Base-by-base conservation (phyloP, 1,284 basidiomycete species). In the Schizophyllum commune region DNA sequence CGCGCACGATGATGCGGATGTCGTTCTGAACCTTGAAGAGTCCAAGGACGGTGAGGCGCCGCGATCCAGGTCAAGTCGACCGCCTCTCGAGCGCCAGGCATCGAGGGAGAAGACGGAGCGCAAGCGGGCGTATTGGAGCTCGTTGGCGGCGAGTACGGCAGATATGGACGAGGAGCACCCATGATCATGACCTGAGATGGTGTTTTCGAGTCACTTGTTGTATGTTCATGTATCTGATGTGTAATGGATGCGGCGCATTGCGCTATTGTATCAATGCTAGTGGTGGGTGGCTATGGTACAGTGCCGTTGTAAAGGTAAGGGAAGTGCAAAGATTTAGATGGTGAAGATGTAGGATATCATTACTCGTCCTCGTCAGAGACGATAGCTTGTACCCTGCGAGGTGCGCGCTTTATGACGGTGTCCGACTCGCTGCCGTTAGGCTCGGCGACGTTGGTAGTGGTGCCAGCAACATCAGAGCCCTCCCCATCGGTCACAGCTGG, bases 61-160 rank as follows among this genome's bases (percentile, higher is more conserved):
- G 39, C 39, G 39, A 8, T 17, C 39, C 2, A 47, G 39, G 39
- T 22, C 21, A 20, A 51, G 47, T 15, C n/a, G 32, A 58, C 21
- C 32, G 7, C 53, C 21, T 19, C 9, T 22, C 32, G 51, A 57
- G 56, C 56, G 22, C 34, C 62, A 58, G 61, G 20, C 27, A n/a
- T 52, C 39, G 57, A 60, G 22, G 62, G 58, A 39, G 32, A 56
- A 27, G 53, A 55, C 27, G 9, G 53, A 55, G 20, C 53, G 53
- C 5, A 55, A 55, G 53, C 53, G 53, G 53, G 53, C 53, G 27
- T 55, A 55, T 27, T 55, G 53, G 53, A 55, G 53, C 9, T 55
- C 53, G 27, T 21, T 55, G 11, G 53, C 20, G 9, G 53, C 20
- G 53, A 55, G 19, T 27, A 11, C 19, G 27, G 27, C 53, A 20